These are phyloP conservation scores for Beta lomatogona DNA, from an alignment of 179 eudicot genomes.

Conservation along the genomic window DNA sequence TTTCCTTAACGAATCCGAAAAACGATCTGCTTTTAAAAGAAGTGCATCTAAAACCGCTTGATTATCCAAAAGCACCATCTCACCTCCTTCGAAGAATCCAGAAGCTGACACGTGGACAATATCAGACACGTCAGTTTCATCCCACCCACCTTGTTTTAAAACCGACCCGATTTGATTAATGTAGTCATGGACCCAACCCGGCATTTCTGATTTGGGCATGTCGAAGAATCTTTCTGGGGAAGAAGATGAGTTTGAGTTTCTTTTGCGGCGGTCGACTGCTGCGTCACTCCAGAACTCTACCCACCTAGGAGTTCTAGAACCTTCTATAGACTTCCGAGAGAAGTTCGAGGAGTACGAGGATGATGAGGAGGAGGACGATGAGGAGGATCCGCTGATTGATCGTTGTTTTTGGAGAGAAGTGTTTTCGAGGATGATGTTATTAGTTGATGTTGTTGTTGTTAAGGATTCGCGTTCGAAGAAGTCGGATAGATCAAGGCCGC, in stretches of 20 bases:
- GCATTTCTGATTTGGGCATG: slow-evolving; percentile 47
- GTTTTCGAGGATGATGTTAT: no score
- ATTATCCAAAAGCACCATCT: slow-evolving; percentile 81
- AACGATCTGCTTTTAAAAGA: slow-evolving; percentile 70
- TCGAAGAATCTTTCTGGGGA: slow-evolving; percentile 77
- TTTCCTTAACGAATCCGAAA: slow-evolving; percentile 65
- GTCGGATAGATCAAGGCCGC: slow-evolving; percentile 72
- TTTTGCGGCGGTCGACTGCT: slow-evolving; percentile 51
- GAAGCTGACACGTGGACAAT: slow-evolving; percentile 75
- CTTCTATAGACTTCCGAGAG: slow-evolving; percentile 45
- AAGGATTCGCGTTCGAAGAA: slow-evolving; percentile 67
- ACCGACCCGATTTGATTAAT: slow-evolving; percentile 70
- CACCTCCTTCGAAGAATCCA: slow-evolving; percentile 75
- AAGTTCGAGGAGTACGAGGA: slow-evolving; percentile 25
- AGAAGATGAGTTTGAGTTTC: slow-evolving; percentile 61
- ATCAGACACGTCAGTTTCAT: slow-evolving; percentile 68
- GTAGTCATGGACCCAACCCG: slow-evolving; percentile 72
- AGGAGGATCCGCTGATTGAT: slow-evolving; percentile 40
- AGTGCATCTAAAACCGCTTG: slow-evolving; percentile 77
- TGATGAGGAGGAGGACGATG: slow-evolving; percentile 31
- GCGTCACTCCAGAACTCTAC: slow-evolving; percentile 95
- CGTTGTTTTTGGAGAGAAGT: slow-evolving; percentile 38
- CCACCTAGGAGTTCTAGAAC: slow-evolving; percentile 65
- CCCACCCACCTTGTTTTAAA: slow-evolving; percentile 81
- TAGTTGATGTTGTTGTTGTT: slow-evolving; percentile 15